phyloP scores from a whole-genome alignment of 768 basidiomycete genomes.

The Pleurotus cornucopiae region DNA sequence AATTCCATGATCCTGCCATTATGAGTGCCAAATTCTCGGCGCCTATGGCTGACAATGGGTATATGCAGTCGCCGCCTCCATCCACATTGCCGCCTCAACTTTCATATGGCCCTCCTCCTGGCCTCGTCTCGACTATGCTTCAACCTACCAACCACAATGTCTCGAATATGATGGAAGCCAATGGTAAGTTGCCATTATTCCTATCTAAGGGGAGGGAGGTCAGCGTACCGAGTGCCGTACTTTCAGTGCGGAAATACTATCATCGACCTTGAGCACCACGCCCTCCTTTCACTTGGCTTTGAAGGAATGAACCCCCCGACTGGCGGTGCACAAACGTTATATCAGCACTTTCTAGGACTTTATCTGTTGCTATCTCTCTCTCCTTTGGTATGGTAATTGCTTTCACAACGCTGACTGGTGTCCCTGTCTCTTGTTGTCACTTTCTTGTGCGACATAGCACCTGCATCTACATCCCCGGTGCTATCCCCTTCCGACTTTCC shows the following conservation, averaged over 20 bases:
- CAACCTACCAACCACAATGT: constrained; percentile 4
- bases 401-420: constrained; percentile 48
- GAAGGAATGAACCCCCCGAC: constrained; percentile 32
- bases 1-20: constrained; percentile 74
- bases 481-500: constrained; percentile 77
- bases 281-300: constrained; percentile 31
- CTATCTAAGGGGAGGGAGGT: constrained; percentile 71
- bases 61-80: constrained; percentile 19
- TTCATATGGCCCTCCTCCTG: constrained; percentile 64
- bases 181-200: constrained; percentile 62
- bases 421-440: constrained; percentile 32
- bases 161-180: constrained; percentile 19
- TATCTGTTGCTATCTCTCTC: constrained; percentile 20
- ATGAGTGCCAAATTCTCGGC: constrained; percentile 70
- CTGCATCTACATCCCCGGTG: constrained; percentile 30
- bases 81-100: constrained; percentile 27
- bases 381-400: constrained; percentile 40
- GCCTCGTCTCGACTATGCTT: constrained; percentile 28
- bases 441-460: constrained; percentile 29
- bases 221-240: constrained; percentile 86
- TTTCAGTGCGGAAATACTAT: constrained; percentile 85
- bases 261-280: constrained; percentile 55
- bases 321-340: constrained; percentile 14
- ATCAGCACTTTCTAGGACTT: constrained; percentile 12
- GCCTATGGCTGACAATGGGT: not conserved